Percentiles rank a stretch among this genome's conserved stretches.
These are phyloP conservation scores for Chaetomiaceae sp. DNA, from an alignment of 2,329 filamentous ascomycete species.

Conservation along the genomic window DNA sequence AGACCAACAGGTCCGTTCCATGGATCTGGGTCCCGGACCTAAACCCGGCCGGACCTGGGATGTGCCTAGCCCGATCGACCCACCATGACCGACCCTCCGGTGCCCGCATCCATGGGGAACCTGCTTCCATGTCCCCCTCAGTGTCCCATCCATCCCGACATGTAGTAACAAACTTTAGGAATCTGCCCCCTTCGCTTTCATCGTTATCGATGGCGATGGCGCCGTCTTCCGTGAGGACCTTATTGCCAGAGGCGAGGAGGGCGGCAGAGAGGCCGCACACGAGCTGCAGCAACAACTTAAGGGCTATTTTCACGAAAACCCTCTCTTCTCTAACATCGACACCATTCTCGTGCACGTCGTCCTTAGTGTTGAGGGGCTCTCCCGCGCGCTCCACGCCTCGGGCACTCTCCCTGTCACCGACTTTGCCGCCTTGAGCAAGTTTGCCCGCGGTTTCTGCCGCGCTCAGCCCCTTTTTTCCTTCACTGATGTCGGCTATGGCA, in stretches of 20 bases:
- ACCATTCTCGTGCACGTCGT: slow-evolving; percentile 34
- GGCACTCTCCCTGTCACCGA: slow-evolving; percentile 27
- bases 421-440: slow-evolving; percentile 28
- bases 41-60: too few relatives aligned
- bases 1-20: neutral
- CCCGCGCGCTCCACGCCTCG: slow-evolving; percentile 28
- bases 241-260: slow-evolving; percentile 31
- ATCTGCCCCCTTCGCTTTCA: slow-evolving; percentile 32
- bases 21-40: too few relatives aligned
- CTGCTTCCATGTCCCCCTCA: too few relatives aligned
- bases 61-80: too few relatives aligned
- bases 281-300: slow-evolving; percentile 21
- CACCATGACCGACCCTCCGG: too few relatives aligned
- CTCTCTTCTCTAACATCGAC: slow-evolving; percentile 29
- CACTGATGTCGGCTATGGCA: slow-evolving; percentile 34
- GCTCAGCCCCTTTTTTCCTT: slow-evolving; percentile 35
- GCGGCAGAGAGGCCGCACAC: slow-evolving; percentile 33
- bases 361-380: slow-evolving; percentile 33
- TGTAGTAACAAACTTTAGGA: slow-evolving; percentile 26
- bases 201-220: slow-evolving; percentile 36
- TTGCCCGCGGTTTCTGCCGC: slow-evolving; percentile 34
- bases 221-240: slow-evolving; percentile 34
- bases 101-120: too few relatives aligned
- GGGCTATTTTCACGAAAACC: slow-evolving; percentile 25
- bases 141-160: neutral